phyloP scores from a whole-genome alignment of 257 asterid genomes.

The Primulina huaijiensis region DNA sequence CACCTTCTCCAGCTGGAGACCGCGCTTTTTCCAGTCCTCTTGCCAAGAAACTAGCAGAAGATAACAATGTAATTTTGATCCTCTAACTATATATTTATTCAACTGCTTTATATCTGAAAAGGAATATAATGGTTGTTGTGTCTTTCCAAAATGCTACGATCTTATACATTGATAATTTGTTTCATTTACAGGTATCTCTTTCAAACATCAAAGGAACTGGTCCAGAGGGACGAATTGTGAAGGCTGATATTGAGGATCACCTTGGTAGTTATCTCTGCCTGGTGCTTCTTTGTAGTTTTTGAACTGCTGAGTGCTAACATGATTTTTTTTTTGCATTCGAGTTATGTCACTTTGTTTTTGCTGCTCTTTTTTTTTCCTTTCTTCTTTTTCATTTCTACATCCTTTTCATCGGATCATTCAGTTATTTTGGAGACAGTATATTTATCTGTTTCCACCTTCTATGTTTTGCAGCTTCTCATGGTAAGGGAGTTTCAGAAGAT shows the following conservation, averaged over 20 bases:
- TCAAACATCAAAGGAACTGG: constrained; percentile 53
- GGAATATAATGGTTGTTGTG: not conserved
- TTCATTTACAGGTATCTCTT: constrained; percentile 38
- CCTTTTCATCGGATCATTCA: not conserved
- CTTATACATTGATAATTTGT: not conserved
- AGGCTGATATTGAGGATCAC: constrained; percentile 53
- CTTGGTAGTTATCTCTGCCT: constrained; percentile 34
- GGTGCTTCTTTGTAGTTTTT: not conserved
- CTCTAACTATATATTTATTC: not conserved
- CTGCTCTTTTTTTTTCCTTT: not conserved
- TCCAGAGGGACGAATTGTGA: constrained; percentile 53
- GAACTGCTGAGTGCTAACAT: not conserved
- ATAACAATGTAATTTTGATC: constrained; percentile 34
- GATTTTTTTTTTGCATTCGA: not conserved
- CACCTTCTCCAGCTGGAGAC: constrained; percentile 46
- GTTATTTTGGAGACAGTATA: constrained; percentile 10
- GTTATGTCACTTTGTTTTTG: not conserved
- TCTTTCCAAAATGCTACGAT: not conserved
- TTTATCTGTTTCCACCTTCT: constrained; percentile 14
- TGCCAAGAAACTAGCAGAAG: constrained; percentile 51
- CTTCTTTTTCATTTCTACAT: not conserved
- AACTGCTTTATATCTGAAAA: not conserved
- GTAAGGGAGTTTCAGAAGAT: constrained; percentile 39
- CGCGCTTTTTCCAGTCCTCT: constrained; percentile 56
- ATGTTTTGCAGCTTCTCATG: constrained; percentile 41